Conservation (phyloP, 441 rosid species). For the Monsonia emarginata region DNA sequence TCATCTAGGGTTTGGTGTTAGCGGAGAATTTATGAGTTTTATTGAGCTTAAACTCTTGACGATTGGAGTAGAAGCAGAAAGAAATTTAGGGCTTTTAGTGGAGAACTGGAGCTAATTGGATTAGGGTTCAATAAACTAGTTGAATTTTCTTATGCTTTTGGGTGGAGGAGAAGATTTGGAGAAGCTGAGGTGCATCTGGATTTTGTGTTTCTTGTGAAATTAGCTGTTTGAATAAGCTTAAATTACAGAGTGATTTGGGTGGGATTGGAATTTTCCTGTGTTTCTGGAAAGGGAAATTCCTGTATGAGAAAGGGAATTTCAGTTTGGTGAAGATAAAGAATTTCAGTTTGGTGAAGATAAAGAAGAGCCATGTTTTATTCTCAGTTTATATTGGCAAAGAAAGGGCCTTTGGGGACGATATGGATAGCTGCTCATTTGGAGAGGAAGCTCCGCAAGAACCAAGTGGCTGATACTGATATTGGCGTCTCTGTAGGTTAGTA, state of each 20-base stretch:
- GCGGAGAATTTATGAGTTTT: neutral
- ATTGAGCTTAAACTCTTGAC: neutral
- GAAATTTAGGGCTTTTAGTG: slow-evolving; percentile 13
- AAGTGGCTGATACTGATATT: slow-evolving; percentile 97
- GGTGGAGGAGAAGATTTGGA: neutral
- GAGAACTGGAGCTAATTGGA: neutral
- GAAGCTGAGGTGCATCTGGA: slow-evolving; percentile 2
- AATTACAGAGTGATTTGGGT: neutral
- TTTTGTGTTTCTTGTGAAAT: slow-evolving; percentile 5
- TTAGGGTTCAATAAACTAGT: too few species aligned
- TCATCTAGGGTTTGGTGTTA: slow-evolving; percentile 8
- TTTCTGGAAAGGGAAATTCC: slow-evolving; percentile 18
- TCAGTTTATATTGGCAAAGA: slow-evolving; percentile 98
- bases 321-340: slow-evolving; percentile 11
- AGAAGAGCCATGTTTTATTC: slow-evolving; percentile 75
- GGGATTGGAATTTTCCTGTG: slow-evolving; percentile 5
- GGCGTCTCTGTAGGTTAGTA: slow-evolving; percentile 93
- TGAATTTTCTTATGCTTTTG: too few species aligned
- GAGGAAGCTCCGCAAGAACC: slow-evolving; percentile 98
- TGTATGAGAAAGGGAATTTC: slow-evolving; percentile 27
- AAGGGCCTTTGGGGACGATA: slow-evolving; percentile 98
- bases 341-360: slow-evolving; percentile 16
- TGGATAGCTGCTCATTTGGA: slow-evolving; percentile 99
- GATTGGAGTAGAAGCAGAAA: neutral
- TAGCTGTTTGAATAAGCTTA: slow-evolving; percentile 2